These are phyloP conservation scores for Aspergillus bridgeri DNA, from an alignment of 495 filamentous ascomycete species.

Conservation along the genomic window DNA sequence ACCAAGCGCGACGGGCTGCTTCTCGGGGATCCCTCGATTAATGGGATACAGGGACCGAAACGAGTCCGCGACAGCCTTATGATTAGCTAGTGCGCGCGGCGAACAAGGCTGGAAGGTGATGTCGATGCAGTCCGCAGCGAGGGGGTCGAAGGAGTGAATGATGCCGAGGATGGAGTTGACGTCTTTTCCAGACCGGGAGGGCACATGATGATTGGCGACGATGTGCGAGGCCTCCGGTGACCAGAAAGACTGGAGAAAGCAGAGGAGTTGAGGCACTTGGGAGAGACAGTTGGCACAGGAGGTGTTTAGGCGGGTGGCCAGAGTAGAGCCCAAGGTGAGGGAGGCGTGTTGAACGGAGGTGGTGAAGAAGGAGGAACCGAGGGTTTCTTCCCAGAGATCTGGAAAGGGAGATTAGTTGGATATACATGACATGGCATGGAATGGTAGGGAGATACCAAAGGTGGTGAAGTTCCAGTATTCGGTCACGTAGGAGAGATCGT, in stretches of 20 bases:
- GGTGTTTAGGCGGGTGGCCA: conserved; percentile 45
- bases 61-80: conserved; percentile 29
- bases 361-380: conserved; percentile 56
- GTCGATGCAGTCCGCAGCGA: conserved; percentile 39
- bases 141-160: conserved; percentile 59
- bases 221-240: conserved; percentile 43
- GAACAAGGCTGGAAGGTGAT: conserved; percentile 49
- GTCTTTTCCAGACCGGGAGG: conserved; percentile 35
- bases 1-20: conserved; percentile 29
- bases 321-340: conserved; percentile 55
- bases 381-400: conserved; percentile 69
- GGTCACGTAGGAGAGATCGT: conserved; percentile 59
- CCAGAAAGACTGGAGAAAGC: conserved; percentile 58
- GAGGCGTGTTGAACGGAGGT: conserved; percentile 52
- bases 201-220: conserved; percentile 43
- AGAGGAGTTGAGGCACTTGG: conserved; percentile 56
- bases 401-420: conserved; percentile 37
- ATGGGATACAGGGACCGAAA: conserved; percentile 6
- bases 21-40: background rate
- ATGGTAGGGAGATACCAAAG: conserved; percentile 19
- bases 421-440: background rate
- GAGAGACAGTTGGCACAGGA: conserved; percentile 44
- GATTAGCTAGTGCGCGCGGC: conserved; percentile 43
- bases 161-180: conserved; percentile 55
- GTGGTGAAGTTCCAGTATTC: conserved; percentile 60